Percentiles rank a stretch among this genome's conserved stretches.
Evolutionary conservation across 768 basidiomycete species (phyloP).

Genomic region (Pleurotus pulmonarius): DNA sequence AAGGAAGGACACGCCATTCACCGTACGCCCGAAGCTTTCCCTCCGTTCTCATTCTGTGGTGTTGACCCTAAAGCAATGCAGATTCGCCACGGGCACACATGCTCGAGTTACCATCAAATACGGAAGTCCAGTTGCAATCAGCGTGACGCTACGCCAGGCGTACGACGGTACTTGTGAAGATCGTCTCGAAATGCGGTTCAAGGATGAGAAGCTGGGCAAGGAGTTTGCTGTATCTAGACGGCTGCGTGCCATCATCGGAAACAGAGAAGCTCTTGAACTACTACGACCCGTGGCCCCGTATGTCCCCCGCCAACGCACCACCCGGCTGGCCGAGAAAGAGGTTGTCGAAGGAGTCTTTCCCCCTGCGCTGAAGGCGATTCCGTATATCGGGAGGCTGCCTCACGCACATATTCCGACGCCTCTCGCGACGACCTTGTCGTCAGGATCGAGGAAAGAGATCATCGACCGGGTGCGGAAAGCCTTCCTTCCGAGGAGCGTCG

Average conservation of each 20-base stretch:
- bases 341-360: conserved; percentile 41
- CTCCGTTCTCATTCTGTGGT: background rate
- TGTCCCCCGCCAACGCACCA: conserved; percentile 29
- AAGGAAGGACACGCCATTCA: conserved; percentile 19
- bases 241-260: conserved; percentile 42
- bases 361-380: conserved; percentile 35
- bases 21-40: conserved; percentile 16
- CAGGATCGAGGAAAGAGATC: conserved; percentile 23
- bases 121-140: conserved; percentile 21
- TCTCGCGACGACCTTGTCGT: conserved; percentile 26
- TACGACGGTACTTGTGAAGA: conserved; percentile 49
- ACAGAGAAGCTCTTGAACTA: conserved; percentile 37
- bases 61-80: too few species aligned
- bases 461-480: conserved; percentile 24
- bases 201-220: conserved; percentile 38
- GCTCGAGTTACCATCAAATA: conserved; percentile 18
- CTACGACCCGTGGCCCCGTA: conserved; percentile 46
- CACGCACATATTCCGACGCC: conserved; percentile 31
- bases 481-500: conserved; percentile 37
- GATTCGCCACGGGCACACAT: conserved; percentile 15
- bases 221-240: conserved; percentile 47
- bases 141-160: conserved; percentile 27
- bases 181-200: conserved; percentile 48
- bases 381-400: conserved; percentile 38
- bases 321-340: conserved; percentile 26